Percentiles rank a stretch among this genome's conserved stretches.
Evolutionary conservation across 345 rosid genomes (phyloP).

Genomic region (Lepidium didymum): DNA sequence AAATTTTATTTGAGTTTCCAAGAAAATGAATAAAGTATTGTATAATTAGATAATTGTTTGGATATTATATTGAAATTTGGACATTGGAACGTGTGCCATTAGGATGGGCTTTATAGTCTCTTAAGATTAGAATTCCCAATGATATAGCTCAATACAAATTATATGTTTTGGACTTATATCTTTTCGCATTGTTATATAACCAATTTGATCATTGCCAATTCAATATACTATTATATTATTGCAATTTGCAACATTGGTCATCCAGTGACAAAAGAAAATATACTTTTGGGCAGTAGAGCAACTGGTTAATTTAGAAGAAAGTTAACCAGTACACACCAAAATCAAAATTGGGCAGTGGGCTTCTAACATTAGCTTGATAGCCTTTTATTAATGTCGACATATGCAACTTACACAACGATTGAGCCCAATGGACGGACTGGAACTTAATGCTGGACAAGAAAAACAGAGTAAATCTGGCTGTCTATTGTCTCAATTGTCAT

Average conservation of each 20-base stretch:
- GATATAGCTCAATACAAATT: neutral
- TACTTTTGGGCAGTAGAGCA: neutral
- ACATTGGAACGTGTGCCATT: conserved; percentile 30
- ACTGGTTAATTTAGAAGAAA: no score
- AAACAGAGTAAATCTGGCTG: no score
- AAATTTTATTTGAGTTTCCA: neutral
- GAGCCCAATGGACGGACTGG: neutral
- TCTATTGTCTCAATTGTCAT: neutral
- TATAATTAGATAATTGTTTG: neutral
- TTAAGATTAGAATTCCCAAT: neutral
- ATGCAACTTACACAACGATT: neutral
- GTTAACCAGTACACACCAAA: neutral
- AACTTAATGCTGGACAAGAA: no score
- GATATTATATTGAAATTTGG: neutral
- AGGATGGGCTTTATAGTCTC: conserved; percentile 14
- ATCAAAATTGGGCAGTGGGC: neutral
- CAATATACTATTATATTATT: neutral
- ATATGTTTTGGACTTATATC: neutral
- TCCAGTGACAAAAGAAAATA: neutral
- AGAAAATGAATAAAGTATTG: neutral
- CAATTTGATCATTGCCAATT: neutral
- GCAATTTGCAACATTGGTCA: neutral
- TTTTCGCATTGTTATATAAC: neutral
- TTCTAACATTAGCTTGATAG: neutral
- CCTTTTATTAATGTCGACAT: neutral